These are phyloP conservation scores for Flammula alnicola DNA, from an alignment of 1,284 basidiomycete species.

Conservation along the genomic window DNA sequence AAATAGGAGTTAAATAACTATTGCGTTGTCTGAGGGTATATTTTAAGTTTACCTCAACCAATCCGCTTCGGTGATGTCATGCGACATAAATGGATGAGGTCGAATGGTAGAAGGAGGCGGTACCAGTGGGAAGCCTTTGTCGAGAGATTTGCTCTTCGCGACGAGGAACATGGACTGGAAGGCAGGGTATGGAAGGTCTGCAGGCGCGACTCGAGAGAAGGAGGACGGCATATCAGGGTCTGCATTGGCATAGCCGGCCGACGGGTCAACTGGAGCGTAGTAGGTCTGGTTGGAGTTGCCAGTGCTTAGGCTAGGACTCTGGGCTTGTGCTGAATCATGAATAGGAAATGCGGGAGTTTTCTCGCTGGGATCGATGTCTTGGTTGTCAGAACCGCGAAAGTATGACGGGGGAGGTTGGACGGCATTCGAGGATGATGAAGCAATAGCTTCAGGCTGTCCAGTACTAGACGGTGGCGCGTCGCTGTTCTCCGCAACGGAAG, in stretches of 20 bases:
- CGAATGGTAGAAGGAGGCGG: slow-evolving; percentile 32
- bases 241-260: background rate
- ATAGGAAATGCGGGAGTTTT: too few species aligned
- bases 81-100: slow-evolving; percentile 44
- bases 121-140: slow-evolving; percentile 35
- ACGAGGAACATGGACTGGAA: slow-evolving; percentile 39
- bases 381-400: too few species aligned
- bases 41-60: slow-evolving; percentile 38
- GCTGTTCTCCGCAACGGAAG: too few species aligned
- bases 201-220: slow-evolving; percentile 30
- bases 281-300: too few species aligned
- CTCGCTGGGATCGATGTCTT: too few species aligned
- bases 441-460: too few species aligned
- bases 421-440: too few species aligned
- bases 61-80: slow-evolving; percentile 45
- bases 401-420: too few species aligned
- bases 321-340: too few species aligned
- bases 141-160: slow-evolving; percentile 32
- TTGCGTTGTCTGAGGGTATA: background rate
- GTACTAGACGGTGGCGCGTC: too few species aligned
- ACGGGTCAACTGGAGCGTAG: background rate
- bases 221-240: slow-evolving; percentile 12
- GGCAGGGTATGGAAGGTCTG: slow-evolving; percentile 23
- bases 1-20: background rate
- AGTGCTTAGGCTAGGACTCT: background rate